phyloP scores from a whole-genome alignment of 2,329 filamentous ascomycete genomes.

The Fusarium sacchari region DNA sequence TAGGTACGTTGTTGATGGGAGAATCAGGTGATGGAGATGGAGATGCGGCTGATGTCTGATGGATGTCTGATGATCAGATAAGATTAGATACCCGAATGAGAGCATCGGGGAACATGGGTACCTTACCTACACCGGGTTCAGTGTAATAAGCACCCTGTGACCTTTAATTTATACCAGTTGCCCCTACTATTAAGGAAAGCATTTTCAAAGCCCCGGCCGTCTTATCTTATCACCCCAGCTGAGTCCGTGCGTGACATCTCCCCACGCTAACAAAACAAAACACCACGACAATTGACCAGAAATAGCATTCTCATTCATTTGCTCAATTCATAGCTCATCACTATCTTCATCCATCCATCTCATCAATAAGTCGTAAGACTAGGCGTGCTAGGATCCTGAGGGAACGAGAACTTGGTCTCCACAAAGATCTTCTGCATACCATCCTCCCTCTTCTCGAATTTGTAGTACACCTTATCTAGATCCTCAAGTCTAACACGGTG shows the following conservation, averaged over 20 bases:
- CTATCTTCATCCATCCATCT: not conserved
- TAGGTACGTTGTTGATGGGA: not conserved
- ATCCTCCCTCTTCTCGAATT: slow-evolving; percentile 71
- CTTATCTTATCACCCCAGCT: not conserved
- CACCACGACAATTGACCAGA: not conserved
- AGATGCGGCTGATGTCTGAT: not conserved
- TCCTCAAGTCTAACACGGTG: slow-evolving; percentile 82
- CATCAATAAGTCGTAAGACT: slow-evolving; percentile 29
- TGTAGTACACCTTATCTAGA: slow-evolving; percentile 71
- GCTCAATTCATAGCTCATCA: not conserved
- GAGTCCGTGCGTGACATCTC: not conserved
- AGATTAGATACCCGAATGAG: slow-evolving; percentile 12
- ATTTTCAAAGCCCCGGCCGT: no score
- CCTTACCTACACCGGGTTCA: no score
- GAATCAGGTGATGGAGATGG: not conserved
- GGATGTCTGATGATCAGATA: not conserved
- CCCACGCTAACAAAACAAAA: not conserved
- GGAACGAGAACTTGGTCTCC: slow-evolving; percentile 66
- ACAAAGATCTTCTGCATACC: slow-evolving; percentile 84
- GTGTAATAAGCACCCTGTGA: no score
- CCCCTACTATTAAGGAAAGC: no score
- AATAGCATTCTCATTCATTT: not conserved
- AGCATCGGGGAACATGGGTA: not conserved
- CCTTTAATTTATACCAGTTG: no score
- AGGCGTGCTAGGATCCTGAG: slow-evolving; percentile 46